These are phyloP conservation scores for Gossypium longicalyx DNA, from an alignment of 345 rosid genomes.

Conservation along the genomic window DNA sequence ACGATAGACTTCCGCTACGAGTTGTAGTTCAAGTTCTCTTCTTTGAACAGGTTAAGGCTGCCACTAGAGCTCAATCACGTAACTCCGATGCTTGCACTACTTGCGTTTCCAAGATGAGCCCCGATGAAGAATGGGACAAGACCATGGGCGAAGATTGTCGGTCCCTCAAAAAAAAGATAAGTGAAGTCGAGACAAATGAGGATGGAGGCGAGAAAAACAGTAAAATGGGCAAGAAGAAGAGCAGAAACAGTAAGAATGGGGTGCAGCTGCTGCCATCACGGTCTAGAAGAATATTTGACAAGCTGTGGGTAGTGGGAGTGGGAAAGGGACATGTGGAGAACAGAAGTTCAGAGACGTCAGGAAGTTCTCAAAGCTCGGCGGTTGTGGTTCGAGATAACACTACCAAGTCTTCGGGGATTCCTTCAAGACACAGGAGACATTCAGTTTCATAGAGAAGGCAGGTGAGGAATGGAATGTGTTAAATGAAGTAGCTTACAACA, in stretches of 20 bases:
- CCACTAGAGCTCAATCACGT: slow-evolving; percentile 40
- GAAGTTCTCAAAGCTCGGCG: slow-evolving; percentile 72
- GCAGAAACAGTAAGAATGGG: slow-evolving; percentile 55
- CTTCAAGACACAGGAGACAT: slow-evolving; percentile 66
- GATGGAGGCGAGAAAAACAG: slow-evolving; percentile 13
- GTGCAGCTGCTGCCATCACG: slow-evolving; percentile 68
- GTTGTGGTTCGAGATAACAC: slow-evolving; percentile 48
- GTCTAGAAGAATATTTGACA: slow-evolving; percentile 75
- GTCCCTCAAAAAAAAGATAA: slow-evolving; percentile 39
- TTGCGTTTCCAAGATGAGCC: slow-evolving; percentile 35
- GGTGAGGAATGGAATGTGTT: neutral
- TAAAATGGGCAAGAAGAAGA: slow-evolving; percentile 42
- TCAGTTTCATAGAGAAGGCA: slow-evolving; percentile 50
- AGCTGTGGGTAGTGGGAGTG: slow-evolving; percentile 58
- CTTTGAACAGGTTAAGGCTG: slow-evolving; percentile 71
- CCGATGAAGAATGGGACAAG: slow-evolving; percentile 47
- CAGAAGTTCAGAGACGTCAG: slow-evolving; percentile 74
- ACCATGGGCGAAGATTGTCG: slow-evolving; percentile 23
- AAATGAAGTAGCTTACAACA: neutral
- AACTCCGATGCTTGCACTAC: slow-evolving; percentile 23
- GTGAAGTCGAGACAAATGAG: slow-evolving; percentile 28
- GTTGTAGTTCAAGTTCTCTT: slow-evolving; percentile 88
- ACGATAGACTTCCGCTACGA: slow-evolving; percentile 69
- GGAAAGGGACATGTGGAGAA: slow-evolving; percentile 55
- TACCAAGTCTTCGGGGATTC: slow-evolving; percentile 59